These are phyloP conservation scores for Liriodendron chinense DNA, from an alignment of 164 flowering plant genomes.

Conservation along the genomic window DNA sequence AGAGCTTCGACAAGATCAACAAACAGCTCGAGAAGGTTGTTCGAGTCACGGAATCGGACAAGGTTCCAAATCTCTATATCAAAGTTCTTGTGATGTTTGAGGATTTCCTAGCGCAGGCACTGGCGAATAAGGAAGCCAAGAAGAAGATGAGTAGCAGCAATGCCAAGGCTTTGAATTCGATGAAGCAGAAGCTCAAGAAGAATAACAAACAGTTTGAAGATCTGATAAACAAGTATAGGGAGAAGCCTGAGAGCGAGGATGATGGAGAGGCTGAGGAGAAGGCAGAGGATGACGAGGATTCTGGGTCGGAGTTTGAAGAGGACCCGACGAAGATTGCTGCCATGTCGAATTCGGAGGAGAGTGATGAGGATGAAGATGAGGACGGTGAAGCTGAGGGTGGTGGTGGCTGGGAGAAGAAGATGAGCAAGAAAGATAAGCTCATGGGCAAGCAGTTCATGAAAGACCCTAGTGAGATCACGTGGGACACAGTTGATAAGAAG, in stretches of 20 bases:
- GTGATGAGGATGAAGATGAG: slow-evolving; percentile 33
- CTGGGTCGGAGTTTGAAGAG: slow-evolving; percentile 45
- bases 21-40: slow-evolving; percentile 92
- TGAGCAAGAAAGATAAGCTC: slow-evolving; percentile 75
- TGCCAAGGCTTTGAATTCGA: slow-evolving; percentile 81
- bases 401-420: slow-evolving; percentile 56
- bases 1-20: slow-evolving; percentile 79
- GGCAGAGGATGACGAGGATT: slow-evolving; percentile 29
- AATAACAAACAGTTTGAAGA: slow-evolving; percentile 86
- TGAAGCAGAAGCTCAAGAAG: slow-evolving; percentile 94
- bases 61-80: slow-evolving; percentile 61
- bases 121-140: slow-evolving; percentile 88
- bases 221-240: slow-evolving; percentile 61
- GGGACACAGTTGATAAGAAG: slow-evolving; percentile 87
- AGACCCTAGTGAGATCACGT: slow-evolving; percentile 75
- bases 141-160: slow-evolving; percentile 91
- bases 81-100: slow-evolving; percentile 80
- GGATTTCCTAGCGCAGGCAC: slow-evolving; percentile 67
- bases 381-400: slow-evolving; percentile 19
- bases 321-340: slow-evolving; percentile 20
- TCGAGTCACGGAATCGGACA: slow-evolving; percentile 67
- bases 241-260: slow-evolving; percentile 68
- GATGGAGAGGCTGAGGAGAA: slow-evolving; percentile 37
- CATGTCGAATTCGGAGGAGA: slow-evolving; percentile 25
- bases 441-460: slow-evolving; percentile 79